Base-by-base conservation (phyloP, 139 green algal genomes). In the Asterochloris sp. region DNA sequence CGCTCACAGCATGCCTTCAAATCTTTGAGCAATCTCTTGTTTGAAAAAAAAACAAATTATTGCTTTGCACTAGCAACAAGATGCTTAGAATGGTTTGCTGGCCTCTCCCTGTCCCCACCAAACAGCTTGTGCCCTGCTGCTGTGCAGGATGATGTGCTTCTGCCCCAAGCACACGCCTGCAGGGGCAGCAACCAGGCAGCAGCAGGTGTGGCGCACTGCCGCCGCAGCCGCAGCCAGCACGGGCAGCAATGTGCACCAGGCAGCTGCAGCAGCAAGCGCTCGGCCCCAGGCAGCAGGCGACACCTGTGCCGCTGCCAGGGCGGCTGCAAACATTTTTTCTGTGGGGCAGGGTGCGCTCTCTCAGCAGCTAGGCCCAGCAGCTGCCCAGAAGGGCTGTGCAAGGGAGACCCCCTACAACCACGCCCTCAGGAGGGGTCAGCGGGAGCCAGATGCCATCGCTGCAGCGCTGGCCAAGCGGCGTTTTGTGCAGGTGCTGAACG, bases 401-500 rank as follows among this genome's bases (percentile, higher is more conserved):
- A 78, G 83, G 1, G 78, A 29, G 11, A n/a, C n/a, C 24, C 83
- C 89, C 0, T 90, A 85, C 73, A 84, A 91, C 74, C 73, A 76
- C 27, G 83, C 85, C 11, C 63, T 83, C 14, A 81, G 89, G 29
- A 79, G 92, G 12, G 89, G 90, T 0, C 78, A 85, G 54, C 83
- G 90, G 9, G 91, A 88, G 26, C 92, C 92, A 0, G 92, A 95
- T 66, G 89, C 87, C 2, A 27, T 92, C 0, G 90, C 85, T 26
- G 87, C 87, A 12, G 87, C 90, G 10, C 38, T 86, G 26, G 86
- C 86, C 14, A 95, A 95, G 88, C 89, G 92, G 11, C 71, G 68
- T 1, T 94, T 88, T 60, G 84, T 95, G 24, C 73, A 54, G 38
- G 38, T 54, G 38, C 38, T 54, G 38, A 54, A 10, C 38, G 6